Evolutionary conservation across 805 yeast species (phyloP), one percentile per base, ranked within the genome.

Genomic region (Yarrowia yakushimensis): DNA sequence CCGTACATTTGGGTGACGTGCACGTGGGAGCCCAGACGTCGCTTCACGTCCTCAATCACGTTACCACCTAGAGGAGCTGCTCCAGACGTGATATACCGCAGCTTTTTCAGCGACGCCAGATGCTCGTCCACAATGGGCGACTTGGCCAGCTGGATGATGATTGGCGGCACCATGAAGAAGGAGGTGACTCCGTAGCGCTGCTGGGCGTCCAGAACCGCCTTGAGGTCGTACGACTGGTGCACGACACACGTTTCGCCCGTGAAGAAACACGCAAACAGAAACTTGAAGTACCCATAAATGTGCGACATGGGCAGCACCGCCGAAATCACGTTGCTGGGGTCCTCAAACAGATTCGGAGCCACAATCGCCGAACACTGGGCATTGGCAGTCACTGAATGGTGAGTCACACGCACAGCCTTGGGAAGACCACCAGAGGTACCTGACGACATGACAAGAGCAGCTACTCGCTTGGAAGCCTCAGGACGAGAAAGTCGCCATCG

Each of bases 341-440:
- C 59, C 22, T 39, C 48, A 63, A 68, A 81, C 66, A 74, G 75
- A 73, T 67, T 74, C 64, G 72, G 84, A 65, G 75, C 48, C 9
- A 31, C 48, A 20, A 39, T 22, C 28, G 78, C 70, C 11, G 59
- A 52, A 10, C 46, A 83, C 84, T 67, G 55, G 3, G 72, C 67
- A 62, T 77, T 77, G 27, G 79, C 70, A 13, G 75, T 75, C 15
- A 82, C 78, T 65, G 84, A 85, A 48, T 71, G 72, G 67, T 88
- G 92, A 30, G 83, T 79, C 65, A 86, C 76, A 22, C 85, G 82
- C 27, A 86, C 96, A 67, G 93, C 94, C 76, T 88, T 88, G 65
- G 94, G 91, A 3, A 52, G 43, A 39, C 83, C 80, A 57, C 94
- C 93, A 11, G 75, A 68, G n/a, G 78, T 74, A 13, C 75, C 75